A percentile compares a stretch with the other conserved stretches of the same genome.
These are phyloP conservation scores for Suillus subalutaceus DNA, from an alignment of 768 basidiomycete genomes.

Conservation along the genomic window DNA sequence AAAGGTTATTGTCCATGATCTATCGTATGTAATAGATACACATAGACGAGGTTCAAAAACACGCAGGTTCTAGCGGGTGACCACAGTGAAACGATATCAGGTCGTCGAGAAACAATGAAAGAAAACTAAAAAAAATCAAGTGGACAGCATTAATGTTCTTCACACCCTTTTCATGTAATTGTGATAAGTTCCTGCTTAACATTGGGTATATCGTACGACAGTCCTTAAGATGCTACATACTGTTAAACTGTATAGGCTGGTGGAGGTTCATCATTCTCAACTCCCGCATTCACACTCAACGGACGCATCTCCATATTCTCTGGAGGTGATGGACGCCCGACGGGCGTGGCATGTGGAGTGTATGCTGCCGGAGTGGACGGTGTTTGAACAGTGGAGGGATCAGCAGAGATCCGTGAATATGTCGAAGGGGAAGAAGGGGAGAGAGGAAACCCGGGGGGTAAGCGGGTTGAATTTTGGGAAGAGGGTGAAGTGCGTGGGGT, in stretches of 20 bases:
- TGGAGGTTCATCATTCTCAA: conserved; percentile 22
- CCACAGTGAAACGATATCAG: neutral
- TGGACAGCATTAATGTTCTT: neutral
- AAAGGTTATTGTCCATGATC: neutral
- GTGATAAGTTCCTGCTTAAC: neutral
- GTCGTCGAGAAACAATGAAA: neutral
- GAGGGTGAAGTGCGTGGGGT: neutral
- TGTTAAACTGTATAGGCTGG: conserved; percentile 30
- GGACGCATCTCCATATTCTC: conserved; percentile 11
- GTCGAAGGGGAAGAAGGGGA: neutral
- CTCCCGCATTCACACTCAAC: conserved; percentile 19
- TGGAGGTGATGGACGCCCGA: neutral
- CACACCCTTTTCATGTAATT: neutral
- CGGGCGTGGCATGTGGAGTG: conserved; percentile 2
- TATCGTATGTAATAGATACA: neutral
- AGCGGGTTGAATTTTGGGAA: neutral
- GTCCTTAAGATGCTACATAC: neutral
- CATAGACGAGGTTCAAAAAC: neutral
- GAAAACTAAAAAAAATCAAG: neutral
- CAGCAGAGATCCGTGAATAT: neutral
- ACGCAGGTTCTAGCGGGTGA: neutral
- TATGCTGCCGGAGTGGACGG: neutral
- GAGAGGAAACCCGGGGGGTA: neutral
- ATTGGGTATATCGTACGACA: neutral
- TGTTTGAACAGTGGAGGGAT: neutral